phyloP scores from a whole-genome alignment of 495 filamentous ascomycete genomes.

The Delitschia confertaspora region DNA sequence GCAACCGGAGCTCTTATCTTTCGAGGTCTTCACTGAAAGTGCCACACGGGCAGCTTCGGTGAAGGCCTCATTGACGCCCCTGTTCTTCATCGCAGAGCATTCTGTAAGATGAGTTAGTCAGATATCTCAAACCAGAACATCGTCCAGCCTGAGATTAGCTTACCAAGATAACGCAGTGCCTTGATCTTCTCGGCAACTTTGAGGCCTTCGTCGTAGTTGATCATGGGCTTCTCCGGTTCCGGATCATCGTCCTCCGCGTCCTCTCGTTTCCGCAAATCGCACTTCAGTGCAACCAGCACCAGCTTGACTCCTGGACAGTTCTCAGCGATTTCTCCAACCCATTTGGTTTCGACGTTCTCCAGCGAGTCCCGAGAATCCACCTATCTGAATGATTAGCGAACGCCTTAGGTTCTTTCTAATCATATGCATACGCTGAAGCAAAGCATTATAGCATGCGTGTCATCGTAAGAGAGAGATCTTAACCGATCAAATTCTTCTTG shows the following conservation, averaged over 20 bases:
- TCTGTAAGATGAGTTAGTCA: conserved; percentile 43
- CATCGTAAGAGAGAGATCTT: conserved; percentile 90
- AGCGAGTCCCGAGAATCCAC: conserved; percentile 91
- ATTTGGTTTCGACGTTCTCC: conserved; percentile 96
- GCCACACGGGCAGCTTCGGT: conserved; percentile 97
- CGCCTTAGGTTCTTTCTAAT: too few relatives aligned
- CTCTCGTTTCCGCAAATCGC: conserved; percentile 73
- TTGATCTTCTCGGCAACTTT: conserved; percentile 85
- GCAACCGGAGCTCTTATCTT: conserved; percentile 31
- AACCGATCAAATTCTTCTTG: conserved; percentile 99
- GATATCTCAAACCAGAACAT: not conserved
- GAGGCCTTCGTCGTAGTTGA: conserved; percentile 86
- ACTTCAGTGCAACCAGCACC: conserved; percentile 94
- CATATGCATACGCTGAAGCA: conserved; percentile 69
- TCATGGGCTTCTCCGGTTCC: conserved; percentile 56
- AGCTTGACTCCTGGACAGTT: conserved; percentile 92
- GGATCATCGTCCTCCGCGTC: conserved; percentile 49
- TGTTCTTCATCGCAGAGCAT: conserved; percentile 95
- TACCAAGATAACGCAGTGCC: conserved; percentile 82
- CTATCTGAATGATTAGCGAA: conserved; percentile 31
- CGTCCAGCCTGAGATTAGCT: not conserved
- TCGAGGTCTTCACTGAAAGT: conserved; percentile 64
- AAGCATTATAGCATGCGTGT: conserved; percentile 96
- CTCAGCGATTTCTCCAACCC: conserved; percentile 94
- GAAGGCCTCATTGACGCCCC: conserved; percentile 96